Base-by-base conservation (phyloP, 148 eudicot genomes). In the Camellia sinensis region DNA sequence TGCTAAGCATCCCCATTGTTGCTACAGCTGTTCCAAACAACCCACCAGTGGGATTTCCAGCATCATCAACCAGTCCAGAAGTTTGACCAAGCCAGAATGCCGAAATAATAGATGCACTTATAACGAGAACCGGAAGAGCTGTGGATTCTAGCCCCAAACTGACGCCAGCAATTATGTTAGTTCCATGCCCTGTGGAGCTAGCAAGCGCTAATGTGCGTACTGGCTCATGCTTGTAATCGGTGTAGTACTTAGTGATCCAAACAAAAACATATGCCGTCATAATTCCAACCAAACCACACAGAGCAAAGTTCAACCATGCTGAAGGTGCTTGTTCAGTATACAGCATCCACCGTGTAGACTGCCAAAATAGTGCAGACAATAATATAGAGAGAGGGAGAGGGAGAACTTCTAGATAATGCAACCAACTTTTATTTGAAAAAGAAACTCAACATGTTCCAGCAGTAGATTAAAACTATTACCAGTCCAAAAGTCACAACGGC, bases 1-100 rank as follows among this genome's bases (percentile, higher is more conserved):
- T 96, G 82, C 99, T 96, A 76, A 96, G 95, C 99, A 96, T 96
- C 53, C 99, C 99, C 99, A 96, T 96, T 8, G 99, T 96, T 78
- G 99, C 99, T 67, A 96, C 99, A 79, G 99, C 99, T 50, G 99
- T 96, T 81, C 99, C 99, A 91, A 96, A 96, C 77, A 96, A 87
- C 4, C 99, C 99, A 76, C 99, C 99, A 76, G 92, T 93, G 76
- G 99, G 99, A 80, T 81, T 91, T 82, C 98, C 98, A 83, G 87
- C 68, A 81, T 96, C 99, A 86, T 96, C 99, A 79, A 93, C 88
- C 83, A 96, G 87, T 37, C 99, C 99, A 7, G 98, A 96, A 77
- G 88, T 93, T 2, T 86, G 97, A 81, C 99, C 99, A 90, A 96
- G 79, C 99, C 99, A 96, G 86, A 81, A 96, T 69, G 99, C 92